These are phyloP conservation scores for Aspergillus biplanus DNA, from an alignment of 495 filamentous ascomycete species.

Conservation along the genomic window DNA sequence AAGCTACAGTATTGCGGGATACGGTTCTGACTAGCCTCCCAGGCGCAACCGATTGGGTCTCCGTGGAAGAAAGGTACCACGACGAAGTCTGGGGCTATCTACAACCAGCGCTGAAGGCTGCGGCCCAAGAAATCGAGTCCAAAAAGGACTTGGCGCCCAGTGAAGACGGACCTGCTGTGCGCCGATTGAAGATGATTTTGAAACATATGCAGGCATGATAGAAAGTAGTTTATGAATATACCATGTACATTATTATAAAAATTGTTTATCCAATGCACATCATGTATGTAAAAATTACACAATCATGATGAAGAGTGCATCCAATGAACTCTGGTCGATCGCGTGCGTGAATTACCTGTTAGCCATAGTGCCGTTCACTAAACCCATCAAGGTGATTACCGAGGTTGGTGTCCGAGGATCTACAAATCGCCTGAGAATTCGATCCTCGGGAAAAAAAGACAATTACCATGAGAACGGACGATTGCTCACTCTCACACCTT, in stretches of 20 bases:
- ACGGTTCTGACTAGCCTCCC: slow-evolving; percentile 35
- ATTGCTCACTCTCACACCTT: not conserved
- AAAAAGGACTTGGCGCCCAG: slow-evolving; percentile 43
- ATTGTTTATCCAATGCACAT: not conserved
- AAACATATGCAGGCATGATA: slow-evolving; percentile 44
- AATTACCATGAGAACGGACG: not conserved
- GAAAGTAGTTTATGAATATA: not conserved
- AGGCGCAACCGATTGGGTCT: slow-evolving; percentile 57
- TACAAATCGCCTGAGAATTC: not conserved
- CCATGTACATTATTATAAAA: not conserved
- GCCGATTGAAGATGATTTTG: slow-evolving; percentile 55
- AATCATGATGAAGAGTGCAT: too few species aligned
- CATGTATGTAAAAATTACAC: not conserved
- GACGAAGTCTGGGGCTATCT: slow-evolving; percentile 83
- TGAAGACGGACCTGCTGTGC: slow-evolving; percentile 48
- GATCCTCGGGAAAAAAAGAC: not conserved
- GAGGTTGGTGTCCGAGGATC: slow-evolving; percentile 1
- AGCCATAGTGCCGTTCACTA: too few species aligned
- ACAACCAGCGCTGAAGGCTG: slow-evolving; percentile 61
- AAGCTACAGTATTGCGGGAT: slow-evolving; percentile 33
- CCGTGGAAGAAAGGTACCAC: slow-evolving; percentile 66
- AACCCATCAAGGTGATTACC: not conserved
- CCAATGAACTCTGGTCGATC: too few species aligned
- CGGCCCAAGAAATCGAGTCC: slow-evolving; percentile 61
- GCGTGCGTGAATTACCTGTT: too few species aligned